These are phyloP conservation scores for Talaromyces sp. DNA, from an alignment of 2,329 filamentous ascomycete genomes.

Conservation along the genomic window DNA sequence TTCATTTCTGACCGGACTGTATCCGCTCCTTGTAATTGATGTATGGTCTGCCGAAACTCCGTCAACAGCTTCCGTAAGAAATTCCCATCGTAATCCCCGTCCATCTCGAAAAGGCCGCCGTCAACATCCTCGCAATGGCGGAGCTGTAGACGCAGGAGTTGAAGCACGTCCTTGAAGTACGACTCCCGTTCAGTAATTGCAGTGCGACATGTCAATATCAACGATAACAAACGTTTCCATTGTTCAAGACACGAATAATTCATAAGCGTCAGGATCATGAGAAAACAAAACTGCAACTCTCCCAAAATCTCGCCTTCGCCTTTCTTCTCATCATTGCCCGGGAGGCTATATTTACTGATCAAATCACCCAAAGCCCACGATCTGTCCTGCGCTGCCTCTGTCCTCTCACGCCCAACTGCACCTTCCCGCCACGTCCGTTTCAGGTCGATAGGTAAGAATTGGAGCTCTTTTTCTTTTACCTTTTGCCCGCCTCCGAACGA, in stretches of 20 bases:
- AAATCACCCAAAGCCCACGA: conserved; percentile 60
- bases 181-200: conserved; percentile 49
- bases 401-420: conserved; percentile 60
- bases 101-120: conserved; percentile 59
- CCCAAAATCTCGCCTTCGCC: conserved; percentile 48
- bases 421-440: conserved; percentile 61
- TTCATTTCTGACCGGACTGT: conserved; percentile 44
- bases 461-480: conserved; percentile 47
- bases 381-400: conserved; percentile 60
- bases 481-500: conserved; percentile 24
- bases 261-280: conserved; percentile 62
- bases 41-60: conserved; percentile 52
- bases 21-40: conserved; percentile 24
- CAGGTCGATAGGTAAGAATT: conserved; percentile 58
- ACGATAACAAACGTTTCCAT: conserved; percentile 58
- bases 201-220: conserved; percentile 56
- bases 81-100: conserved; percentile 49
- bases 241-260: conserved; percentile 65
- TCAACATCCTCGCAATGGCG: conserved; percentile 58
- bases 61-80: conserved; percentile 53
- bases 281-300: conserved; percentile 61
- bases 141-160: conserved; percentile 52
- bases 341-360: conserved; percentile 36
- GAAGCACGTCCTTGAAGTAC: conserved; percentile 54
- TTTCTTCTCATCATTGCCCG: conserved; percentile 26